Conservation (phyloP, 305 asterid genomes). For the Fraxinus floribunda region DNA sequence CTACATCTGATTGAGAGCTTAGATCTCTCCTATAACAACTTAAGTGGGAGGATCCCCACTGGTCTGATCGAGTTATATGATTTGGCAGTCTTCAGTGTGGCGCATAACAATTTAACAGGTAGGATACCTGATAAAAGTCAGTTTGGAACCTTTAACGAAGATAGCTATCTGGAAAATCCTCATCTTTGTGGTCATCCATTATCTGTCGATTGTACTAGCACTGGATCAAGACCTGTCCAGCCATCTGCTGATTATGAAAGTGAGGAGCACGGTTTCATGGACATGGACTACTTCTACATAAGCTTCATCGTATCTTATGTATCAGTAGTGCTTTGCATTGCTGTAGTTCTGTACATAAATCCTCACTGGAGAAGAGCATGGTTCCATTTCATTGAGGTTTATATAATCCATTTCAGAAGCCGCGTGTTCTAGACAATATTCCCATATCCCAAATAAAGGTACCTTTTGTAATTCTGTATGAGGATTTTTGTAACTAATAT, state of each 20-base stretch:
- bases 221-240: neutral
- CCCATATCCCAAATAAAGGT: neutral
- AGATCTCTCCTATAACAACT: slow-evolving; percentile 27
- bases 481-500: neutral
- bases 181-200: slow-evolving; percentile 12
- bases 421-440: neutral
- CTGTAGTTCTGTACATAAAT: neutral
- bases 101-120: slow-evolving; percentile 27
- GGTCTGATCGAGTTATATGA: neutral
- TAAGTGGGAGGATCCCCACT: slow-evolving; percentile 16
- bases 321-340: neutral
- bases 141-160: slow-evolving; percentile 17
- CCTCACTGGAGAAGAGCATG: neutral
- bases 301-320: neutral
- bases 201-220: neutral
- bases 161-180: slow-evolving; percentile 17
- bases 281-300: neutral
- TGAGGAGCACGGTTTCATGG: neutral
- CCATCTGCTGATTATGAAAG: neutral
- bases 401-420: neutral
- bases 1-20: slow-evolving; percentile 22
- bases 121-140: slow-evolving; percentile 3
- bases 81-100: slow-evolving; percentile 15
- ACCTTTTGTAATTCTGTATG: neutral
- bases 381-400: neutral